Evolutionary conservation across 192 early-diverging fungal genomes (phyloP), one percentile per base, ranked within the genome.

Genomic region (Pilaira anomala): DNA sequence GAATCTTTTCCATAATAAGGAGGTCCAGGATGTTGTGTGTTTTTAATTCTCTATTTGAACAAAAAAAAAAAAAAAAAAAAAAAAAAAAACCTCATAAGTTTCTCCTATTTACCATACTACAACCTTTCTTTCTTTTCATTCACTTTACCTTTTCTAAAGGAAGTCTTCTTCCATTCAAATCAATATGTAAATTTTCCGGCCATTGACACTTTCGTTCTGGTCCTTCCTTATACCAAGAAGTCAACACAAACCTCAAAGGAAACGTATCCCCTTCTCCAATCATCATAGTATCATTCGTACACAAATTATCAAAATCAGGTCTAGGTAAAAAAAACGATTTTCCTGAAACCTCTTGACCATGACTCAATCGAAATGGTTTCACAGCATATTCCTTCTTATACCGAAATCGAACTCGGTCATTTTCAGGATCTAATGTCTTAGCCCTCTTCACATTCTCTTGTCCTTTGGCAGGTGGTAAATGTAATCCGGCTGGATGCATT

Each of bases 131-230:
- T n/a, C n/a, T n/a, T n/a, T n/a, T n/a, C n/a, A n/a, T n/a, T n/a
- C n/a, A n/a, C n/a, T n/a, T n/a, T 56, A 65, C 63, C 52, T 56
- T 54, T 21, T 40, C 21, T 13, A 65, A 36, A 2, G n/a, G 26
- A 0, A 46, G 18, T 12, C 7, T 0, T 19, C 21, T 29, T n/a
- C 19, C 14, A 14, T 65, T 65, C 9, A 65, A 3, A 14, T 40
- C 24, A 19, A 65, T 36, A 12, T 30, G 21, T 13, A 65, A 21
- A 36, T 18, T 18, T 4, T 4, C 16, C 11, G 63, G 63, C 63
- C 63, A 65, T 4, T 54, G 52, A 22, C 63, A 65, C 13, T 65
- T 65, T 12, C 21, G 55, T 4, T 44, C 29, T 1, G 13, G 2
- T 11, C 24, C 19, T 19, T 44, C 41, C 16, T 24, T 55, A 24